Percentiles rank a stretch among this genome's conserved stretches.
Conservation (phyloP, 2,329 filamentous ascomycete species). For the Nigrospora osmanthi region DNA sequence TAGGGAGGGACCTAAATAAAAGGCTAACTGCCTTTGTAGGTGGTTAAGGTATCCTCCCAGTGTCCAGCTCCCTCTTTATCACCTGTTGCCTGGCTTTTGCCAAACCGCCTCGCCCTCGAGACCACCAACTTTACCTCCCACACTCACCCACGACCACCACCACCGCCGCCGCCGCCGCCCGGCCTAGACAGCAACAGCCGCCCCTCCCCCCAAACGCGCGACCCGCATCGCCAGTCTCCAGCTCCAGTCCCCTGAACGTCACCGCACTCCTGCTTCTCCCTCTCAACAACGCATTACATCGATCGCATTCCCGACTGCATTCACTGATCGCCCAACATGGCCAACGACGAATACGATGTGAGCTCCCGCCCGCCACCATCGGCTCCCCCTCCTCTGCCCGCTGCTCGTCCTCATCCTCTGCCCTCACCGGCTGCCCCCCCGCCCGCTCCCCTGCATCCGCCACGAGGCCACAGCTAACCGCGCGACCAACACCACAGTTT, state of each 20-base stretch:
- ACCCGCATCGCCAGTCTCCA: slow-evolving; percentile 3
- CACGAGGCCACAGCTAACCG: slow-evolving; percentile 14
- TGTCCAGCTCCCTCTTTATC: too few relatives aligned
- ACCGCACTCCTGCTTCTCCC: slow-evolving; percentile 3
- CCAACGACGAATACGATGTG: slow-evolving; percentile 99
- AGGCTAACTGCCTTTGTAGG: too few relatives aligned
- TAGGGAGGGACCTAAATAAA: too few relatives aligned
- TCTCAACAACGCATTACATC: slow-evolving; percentile 3
- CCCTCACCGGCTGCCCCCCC: slow-evolving; percentile 4
- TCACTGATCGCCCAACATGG: slow-evolving; percentile 56
- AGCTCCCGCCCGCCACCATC: slow-evolving; percentile 28
- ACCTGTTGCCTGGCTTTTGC: too few relatives aligned
- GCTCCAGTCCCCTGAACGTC: slow-evolving; percentile 2
- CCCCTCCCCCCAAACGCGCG: slow-evolving; percentile 1
- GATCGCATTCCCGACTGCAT: background rate
- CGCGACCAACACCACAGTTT: slow-evolving; percentile 57
- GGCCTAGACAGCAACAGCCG: slow-evolving; percentile 1
- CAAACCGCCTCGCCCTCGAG: too few relatives aligned
- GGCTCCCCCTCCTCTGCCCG: slow-evolving; percentile 13
- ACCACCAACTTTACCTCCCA: too few relatives aligned
- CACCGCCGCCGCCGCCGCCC: too few relatives aligned
- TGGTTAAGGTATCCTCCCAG: too few relatives aligned
- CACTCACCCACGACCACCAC: background rate
- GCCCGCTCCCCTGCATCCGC: slow-evolving; percentile 8
- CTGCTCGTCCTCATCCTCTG: slow-evolving; percentile 13